Conservation (phyloP, 1,284 basidiomycete genomes). For the Bjerkandera adusta region DNA sequence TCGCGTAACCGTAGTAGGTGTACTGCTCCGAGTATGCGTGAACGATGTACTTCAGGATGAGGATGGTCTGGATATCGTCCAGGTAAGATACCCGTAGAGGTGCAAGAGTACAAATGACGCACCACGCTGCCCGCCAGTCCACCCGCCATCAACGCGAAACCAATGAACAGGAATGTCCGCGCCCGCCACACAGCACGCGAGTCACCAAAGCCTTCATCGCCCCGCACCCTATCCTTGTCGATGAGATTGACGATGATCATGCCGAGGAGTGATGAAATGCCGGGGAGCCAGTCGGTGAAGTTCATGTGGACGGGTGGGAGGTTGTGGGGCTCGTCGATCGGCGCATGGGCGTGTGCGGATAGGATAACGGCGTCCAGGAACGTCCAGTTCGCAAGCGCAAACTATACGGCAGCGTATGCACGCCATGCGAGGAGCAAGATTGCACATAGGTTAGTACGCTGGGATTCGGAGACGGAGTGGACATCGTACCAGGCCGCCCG, state of each 20-base stretch:
- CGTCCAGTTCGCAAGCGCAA: slow-evolving; percentile 93
- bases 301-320: slow-evolving; percentile 83
- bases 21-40: slow-evolving; percentile 73
- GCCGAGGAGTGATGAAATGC: slow-evolving; percentile 90
- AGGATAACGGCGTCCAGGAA: slow-evolving; percentile 93
- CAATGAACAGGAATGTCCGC: slow-evolving; percentile 87
- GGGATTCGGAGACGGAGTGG: slow-evolving; percentile 4
- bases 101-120: slow-evolving; percentile 33
- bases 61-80: slow-evolving; percentile 62
- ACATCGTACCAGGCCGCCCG: slow-evolving; percentile 81
- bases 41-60: slow-evolving; percentile 92
- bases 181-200: slow-evolving; percentile 88
- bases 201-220: slow-evolving; percentile 81
- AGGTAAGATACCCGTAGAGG: not conserved
- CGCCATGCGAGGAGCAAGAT: not conserved
- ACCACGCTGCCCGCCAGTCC: slow-evolving; percentile 93
- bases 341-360: slow-evolving; percentile 78
- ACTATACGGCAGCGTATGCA: slow-evolving; percentile 50
- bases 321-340: slow-evolving; percentile 65
- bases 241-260: slow-evolving; percentile 93
- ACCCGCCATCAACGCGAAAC: slow-evolving; percentile 96
- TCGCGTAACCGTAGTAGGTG: slow-evolving; percentile 92
- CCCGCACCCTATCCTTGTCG: slow-evolving; percentile 89
- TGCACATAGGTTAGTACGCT: not conserved
- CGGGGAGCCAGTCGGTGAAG: slow-evolving; percentile 95